Conservation (phyloP, 108 stramenopile species). For the Nitzschia sp. region DNA sequence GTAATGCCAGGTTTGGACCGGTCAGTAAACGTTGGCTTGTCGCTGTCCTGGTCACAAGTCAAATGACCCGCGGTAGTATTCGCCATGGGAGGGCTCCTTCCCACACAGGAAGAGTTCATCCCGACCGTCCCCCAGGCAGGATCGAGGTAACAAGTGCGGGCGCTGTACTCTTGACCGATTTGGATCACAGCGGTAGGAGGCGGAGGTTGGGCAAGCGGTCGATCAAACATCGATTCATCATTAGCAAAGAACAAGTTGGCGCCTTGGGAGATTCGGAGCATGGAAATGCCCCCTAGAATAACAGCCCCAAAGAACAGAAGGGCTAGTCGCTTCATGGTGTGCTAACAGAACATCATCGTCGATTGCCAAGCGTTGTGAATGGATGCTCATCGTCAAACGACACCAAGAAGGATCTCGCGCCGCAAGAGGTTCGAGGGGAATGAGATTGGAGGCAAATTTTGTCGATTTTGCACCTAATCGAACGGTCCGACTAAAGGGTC, state of each 20-base stretch:
- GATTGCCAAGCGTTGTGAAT: background rate
- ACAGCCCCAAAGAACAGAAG: background rate
- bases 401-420: no score
- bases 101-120: constrained; percentile 1
- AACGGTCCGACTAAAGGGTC: no score
- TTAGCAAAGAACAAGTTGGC: background rate
- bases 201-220: background rate
- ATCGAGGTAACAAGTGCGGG: constrained; percentile 4
- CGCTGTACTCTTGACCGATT: constrained; percentile 21
- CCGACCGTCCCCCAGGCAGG: constrained; percentile 15
- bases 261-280: background rate
- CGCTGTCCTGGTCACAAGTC: constrained; percentile 10
- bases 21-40: background rate
- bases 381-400: constrained; percentile 32
- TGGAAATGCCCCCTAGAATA: background rate
- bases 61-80: background rate
- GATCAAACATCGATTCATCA: background rate
- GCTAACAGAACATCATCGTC: background rate
- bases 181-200: background rate
- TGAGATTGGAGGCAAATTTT: no score
- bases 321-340: background rate
- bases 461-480: no score
- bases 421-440: no score
- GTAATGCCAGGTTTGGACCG: constrained; percentile 23
- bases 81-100: background rate